Conservation (phyloP, 352 stramenopile genomes). For the Halophytophthora batemanensis region DNA sequence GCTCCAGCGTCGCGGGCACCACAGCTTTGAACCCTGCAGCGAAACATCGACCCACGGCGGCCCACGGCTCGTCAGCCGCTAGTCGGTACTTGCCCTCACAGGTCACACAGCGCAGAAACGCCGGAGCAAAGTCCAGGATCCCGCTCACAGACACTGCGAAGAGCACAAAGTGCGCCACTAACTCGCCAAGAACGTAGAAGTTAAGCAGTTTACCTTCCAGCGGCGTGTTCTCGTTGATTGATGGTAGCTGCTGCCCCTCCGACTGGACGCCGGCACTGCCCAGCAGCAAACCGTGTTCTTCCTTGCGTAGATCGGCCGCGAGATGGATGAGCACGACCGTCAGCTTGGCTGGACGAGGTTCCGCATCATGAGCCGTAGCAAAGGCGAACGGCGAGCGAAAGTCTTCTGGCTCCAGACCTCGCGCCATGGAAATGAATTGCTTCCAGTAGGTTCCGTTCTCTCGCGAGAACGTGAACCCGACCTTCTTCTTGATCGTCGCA, state of each 20-base stretch:
- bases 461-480: constrained; percentile 39
- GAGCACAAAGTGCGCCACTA: constrained; percentile 60
- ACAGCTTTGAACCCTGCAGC: constrained; percentile 54
- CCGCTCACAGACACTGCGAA: constrained; percentile 40
- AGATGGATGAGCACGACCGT: constrained; percentile 42
- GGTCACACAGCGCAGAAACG: constrained; percentile 44
- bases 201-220: constrained; percentile 26
- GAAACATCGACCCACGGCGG: constrained; percentile 34
- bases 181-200: constrained; percentile 61
- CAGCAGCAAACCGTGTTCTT: constrained; percentile 33
- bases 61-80: constrained; percentile 18
- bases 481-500: constrained; percentile 16
- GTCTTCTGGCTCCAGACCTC: constrained; percentile 31
- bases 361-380: constrained; percentile 15
- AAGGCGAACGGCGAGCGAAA: constrained; percentile 50
- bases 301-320: constrained; percentile 23
- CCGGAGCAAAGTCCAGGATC: constrained; percentile 52
- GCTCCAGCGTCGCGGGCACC: constrained; percentile 39
- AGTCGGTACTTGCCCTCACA: constrained; percentile 24
- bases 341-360: constrained; percentile 20
- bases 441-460: constrained; percentile 35
- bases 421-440: constrained; percentile 46
- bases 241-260: neutral
- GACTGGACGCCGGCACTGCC: constrained; percentile 1
- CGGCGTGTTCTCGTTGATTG: constrained; percentile 13